Conservation (phyloP, 192 early-diverging fungal species). For the Backusella mclennaniae region DNA sequence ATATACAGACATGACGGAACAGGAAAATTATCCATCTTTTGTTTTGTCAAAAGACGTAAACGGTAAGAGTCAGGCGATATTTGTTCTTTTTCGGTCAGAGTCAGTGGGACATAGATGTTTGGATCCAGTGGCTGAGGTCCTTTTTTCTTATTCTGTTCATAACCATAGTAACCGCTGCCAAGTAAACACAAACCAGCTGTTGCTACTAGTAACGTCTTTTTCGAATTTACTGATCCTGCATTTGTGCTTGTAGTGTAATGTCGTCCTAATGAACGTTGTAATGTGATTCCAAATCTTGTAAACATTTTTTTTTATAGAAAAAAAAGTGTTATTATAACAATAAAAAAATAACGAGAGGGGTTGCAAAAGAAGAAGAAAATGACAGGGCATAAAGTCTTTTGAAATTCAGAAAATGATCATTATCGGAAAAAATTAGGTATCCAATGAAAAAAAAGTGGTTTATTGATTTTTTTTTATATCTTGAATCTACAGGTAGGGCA, state of each 20-base stretch:
- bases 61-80: slow-evolving; percentile 57
- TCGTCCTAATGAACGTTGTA: background rate
- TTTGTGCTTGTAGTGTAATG: background rate
- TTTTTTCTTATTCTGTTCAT: background rate
- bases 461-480: background rate
- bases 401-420: background rate
- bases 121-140: slow-evolving; percentile 27
- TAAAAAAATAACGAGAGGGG: background rate
- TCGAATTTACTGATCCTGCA: background rate
- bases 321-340: background rate
- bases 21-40: slow-evolving; percentile 26
- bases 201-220: background rate
- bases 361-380: background rate
- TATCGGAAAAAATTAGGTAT: background rate
- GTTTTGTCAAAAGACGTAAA: slow-evolving; percentile 48
- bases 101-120: slow-evolving; percentile 52
- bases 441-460: background rate
- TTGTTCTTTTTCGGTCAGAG: slow-evolving; percentile 39
- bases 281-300: background rate
- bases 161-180: background rate
- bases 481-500: slow-evolving; percentile 14
- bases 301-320: background rate
- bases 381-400: background rate
- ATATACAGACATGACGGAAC: slow-evolving; percentile 61
- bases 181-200: background rate